Evolutionary conservation across 805 yeast species (phyloP), one percentile per base, ranked within the genome.

Genomic region (Diddensiella caesifluorescens): DNA sequence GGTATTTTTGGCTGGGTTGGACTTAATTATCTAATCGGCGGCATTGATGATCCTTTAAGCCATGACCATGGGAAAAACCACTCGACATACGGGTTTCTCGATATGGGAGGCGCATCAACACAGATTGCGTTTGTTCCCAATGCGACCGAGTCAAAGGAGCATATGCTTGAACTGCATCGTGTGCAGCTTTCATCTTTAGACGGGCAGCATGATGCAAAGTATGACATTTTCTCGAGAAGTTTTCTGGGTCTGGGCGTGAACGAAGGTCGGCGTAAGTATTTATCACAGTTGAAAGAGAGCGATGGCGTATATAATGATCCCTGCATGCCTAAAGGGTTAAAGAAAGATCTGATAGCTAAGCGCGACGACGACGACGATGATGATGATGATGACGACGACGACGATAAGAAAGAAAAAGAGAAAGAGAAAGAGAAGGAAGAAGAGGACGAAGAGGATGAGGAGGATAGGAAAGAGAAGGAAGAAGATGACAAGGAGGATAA

Each of bases 81-180:
- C 10, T 56, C 61, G 2, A 80, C 95, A 0, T 80, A 75, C 51
- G 98, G 98, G 2, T 90, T 92, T 53, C 81, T 92, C 87, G 98
- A 92, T 61, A 92, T 92, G 98, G 98, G 98, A 6, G 98, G 98
- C n/a, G 98, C 97, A 0, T 87, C 96, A 1, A 86, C 96, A 0
- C 98, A 92, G 58, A 77, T 92, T 19, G 94, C 97, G 5, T 92
- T 89, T 70, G 89, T 83, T 6, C 96, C 97, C 0, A 70, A 73
- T 28, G 51, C 56, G 4, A 68, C 72, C n/a, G 87, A 86, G 46
- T 62, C 80, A 6, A 64, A 60, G 20, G 72, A 70, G 47, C 94
- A 87, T 59, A 60, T 65, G 39, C 88, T 86, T 39, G 95, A 85
- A 57, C 70, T 89, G 40, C 75, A 82, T 19, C 70, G 69, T 2